Conservation (phyloP, 2,329 filamentous ascomycete genomes). For the Cladosporium sp. region DNA sequence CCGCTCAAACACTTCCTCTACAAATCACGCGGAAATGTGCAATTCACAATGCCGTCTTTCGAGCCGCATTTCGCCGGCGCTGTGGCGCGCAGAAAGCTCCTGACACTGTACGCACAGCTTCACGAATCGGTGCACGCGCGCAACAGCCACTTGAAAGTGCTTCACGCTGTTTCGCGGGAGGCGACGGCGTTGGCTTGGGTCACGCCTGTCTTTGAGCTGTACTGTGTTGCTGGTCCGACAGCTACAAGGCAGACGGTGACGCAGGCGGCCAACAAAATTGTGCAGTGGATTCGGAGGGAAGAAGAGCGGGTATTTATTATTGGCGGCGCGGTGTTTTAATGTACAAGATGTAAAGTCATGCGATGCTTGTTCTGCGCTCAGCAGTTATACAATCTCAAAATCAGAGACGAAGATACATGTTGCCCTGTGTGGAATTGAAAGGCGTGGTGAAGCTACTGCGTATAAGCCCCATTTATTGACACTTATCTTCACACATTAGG, state of each 20-base stretch:
- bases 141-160: conserved; percentile 77
- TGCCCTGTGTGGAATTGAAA: no score
- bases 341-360: no score
- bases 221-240: conserved; percentile 81
- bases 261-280: conserved; percentile 80
- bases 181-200: conserved; percentile 83
- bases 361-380: no score
- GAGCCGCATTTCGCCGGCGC: conserved; percentile 58
- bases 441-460: no score
- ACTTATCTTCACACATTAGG: neutral
- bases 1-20: conserved; percentile 89
- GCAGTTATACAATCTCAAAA: no score
- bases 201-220: conserved; percentile 88
- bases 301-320: conserved; percentile 96
- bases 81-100: conserved; percentile 49
- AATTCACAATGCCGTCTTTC: conserved; percentile 87
- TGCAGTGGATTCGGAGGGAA: conserved; percentile 87
- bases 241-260: conserved; percentile 63
- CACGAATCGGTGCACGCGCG: conserved; percentile 83
- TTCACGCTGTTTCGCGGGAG: conserved; percentile 72
- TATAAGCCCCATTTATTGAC: no score
- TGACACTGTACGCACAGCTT: conserved; percentile 79
- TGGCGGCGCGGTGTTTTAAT: conserved; percentile 74
- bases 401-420: no score
- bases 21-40: conserved; percentile 90